Percentiles rank a stretch among this genome's conserved stretches.
phyloP scores from a whole-genome alignment of 2,329 filamentous ascomycete species.

The Colletotrichum siamense region DNA sequence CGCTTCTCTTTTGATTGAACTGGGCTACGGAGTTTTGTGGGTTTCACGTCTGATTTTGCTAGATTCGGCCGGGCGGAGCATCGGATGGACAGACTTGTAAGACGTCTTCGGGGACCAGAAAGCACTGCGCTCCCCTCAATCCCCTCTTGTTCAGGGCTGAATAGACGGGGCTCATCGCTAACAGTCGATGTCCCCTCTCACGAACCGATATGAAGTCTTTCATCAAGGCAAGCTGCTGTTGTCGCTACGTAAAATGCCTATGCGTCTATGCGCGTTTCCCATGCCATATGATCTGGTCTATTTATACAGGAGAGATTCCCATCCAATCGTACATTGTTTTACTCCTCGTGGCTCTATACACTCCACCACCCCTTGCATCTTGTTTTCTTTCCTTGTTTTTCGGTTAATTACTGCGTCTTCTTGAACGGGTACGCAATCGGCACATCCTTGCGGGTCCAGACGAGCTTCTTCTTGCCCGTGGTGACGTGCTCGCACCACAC shows the following conservation, averaged over 20 bases:
- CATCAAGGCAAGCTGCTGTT: background rate
- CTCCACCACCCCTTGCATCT: background rate
- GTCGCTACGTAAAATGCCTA: background rate
- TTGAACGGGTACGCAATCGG: constrained; percentile 69
- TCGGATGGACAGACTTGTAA: constrained; percentile 13
- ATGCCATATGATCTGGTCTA: background rate
- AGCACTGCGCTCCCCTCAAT: constrained; percentile 10
- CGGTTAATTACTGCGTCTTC: constrained; percentile 7
- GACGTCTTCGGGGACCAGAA: constrained; percentile 16
- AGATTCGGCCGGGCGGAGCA: constrained; percentile 8
- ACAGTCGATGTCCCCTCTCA: background rate
- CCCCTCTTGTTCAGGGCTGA: background rate
- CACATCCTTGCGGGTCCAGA: constrained; percentile 87
- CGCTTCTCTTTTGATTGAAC: background rate
- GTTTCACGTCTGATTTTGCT: constrained; percentile 3
- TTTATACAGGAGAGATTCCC: background rate
- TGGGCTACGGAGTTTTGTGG: constrained; percentile 29
- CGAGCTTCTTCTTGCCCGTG: constrained; percentile 88
- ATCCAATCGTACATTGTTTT: background rate
- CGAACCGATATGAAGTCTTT: background rate
- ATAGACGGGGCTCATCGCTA: constrained; percentile 2
- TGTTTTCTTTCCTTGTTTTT: background rate
- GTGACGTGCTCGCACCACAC: constrained; percentile 86
- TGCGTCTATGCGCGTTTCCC: background rate
- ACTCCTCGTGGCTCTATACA: background rate